These are phyloP conservation scores for Globisporangium spiculum DNA, from an alignment of 352 stramenopile species.

Conservation along the genomic window DNA sequence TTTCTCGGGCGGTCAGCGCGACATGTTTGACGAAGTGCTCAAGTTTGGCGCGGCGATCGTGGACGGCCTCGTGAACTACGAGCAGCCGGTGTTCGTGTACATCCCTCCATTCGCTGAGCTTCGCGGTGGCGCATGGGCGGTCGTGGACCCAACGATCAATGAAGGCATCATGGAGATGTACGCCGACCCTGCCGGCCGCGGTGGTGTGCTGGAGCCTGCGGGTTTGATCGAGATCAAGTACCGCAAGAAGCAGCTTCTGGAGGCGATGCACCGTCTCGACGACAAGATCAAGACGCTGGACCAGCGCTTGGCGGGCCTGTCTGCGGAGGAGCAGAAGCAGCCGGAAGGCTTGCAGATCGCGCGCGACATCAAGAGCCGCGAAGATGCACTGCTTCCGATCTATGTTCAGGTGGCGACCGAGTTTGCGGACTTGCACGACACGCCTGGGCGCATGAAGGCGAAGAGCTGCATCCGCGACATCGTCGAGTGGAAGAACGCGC, in stretches of 20 bases:
- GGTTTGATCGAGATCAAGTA: constrained; percentile 99
- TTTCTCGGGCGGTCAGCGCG: constrained; percentile 98
- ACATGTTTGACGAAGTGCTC: constrained; percentile 99
- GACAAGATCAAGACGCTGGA: constrained; percentile 89
- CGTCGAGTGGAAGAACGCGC: constrained; percentile 94
- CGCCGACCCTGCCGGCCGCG: constrained; percentile 90
- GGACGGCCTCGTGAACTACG: constrained; percentile 98
- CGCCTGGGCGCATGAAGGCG: constrained; percentile 99
- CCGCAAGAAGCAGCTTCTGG: constrained; percentile 95
- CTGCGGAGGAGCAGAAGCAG: constrained; percentile 40
- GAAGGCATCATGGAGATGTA: constrained; percentile 99
- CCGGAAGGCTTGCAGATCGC: constrained; percentile 60
- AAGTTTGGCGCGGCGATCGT: constrained; percentile 99
- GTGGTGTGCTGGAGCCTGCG: constrained; percentile 98
- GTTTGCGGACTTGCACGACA: constrained; percentile 99
- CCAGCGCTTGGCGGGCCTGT: constrained; percentile 56
- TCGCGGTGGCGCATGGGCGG: constrained; percentile 98
- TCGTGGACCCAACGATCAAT: constrained; percentile 99
- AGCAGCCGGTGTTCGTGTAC: constrained; percentile 99
- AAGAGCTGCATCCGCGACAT: constrained; percentile 97
- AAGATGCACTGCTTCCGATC: constrained; percentile 94
- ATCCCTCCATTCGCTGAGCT: constrained; percentile 99
- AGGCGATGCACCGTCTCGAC: constrained; percentile 97
- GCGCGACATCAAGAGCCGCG: constrained; percentile 90
- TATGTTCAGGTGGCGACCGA: constrained; percentile 98